Base-by-base conservation (phyloP, 2,329 filamentous ascomycete species). In the Laburnicola sp. region DNA sequence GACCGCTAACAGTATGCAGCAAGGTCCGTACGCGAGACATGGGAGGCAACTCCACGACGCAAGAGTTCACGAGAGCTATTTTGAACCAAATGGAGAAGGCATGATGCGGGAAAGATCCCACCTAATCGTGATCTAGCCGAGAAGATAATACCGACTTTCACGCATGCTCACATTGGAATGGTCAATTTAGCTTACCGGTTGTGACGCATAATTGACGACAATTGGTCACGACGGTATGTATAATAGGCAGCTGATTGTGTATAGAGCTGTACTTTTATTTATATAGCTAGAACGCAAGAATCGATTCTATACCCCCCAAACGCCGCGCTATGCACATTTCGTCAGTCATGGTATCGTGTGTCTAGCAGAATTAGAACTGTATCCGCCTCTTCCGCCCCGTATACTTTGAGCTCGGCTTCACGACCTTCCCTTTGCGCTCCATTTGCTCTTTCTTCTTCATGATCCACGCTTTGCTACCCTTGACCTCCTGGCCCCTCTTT, bases 41-140 rank as follows among this genome's bases (percentile, higher is more conserved):
- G 94, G 93, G 93, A 72, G 94, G 94, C 74, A 80, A 86, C 62
- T 85, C 85, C 71, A 91, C 88, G 67, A 99, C 93, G 59, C 86
- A 97, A 78, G 86, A 97, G 76, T 99, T 97, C 81, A 97, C 94
- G 69, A 83, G 87, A 69, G 92, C 94, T 67, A 89, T 99, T 71
- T 83, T 99, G 71, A 85, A 92, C 80, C 90, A 94, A 83, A 96
- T 99, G 91, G 93, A 97, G 82, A 69, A 67, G 65, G 64, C 60
- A 59, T 72, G 59, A 57, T 47, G 42, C 32, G 10, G 40, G 31
- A 45, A 48, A 45, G 38, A 47, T 45, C 43, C 50, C 54, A 57
- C 56, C 50, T 53, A 51, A 55, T 48, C 53, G 45, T 44, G 34
- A 51, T 57, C 53, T 59, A 56, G 55, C 48, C 16, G 45, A 55